Base-by-base conservation (phyloP, 1,139 yeast genomes). In the Suhomyces wounanorum region DNA sequence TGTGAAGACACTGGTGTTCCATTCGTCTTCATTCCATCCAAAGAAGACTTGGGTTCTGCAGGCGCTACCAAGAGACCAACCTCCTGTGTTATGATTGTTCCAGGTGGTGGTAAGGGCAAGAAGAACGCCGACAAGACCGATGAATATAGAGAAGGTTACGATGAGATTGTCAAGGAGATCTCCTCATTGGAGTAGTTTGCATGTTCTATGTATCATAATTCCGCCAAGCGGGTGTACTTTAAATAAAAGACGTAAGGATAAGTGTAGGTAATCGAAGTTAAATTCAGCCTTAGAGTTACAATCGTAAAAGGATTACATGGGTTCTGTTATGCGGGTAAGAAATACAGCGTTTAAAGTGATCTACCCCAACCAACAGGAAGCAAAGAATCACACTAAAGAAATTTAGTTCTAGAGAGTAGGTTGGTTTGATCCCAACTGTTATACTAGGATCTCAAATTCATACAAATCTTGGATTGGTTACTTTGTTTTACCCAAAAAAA, bases 51-150 rank as follows among this genome's bases (percentile, higher is more conserved):
- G 60, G 99, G 99, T 38, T 87, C 96, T 57, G 99, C 99, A 31
- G 98, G 99, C 66, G 96, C 97, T 55, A 94, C 99, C 55, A 94
- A 94, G 79, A 87, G 99, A 79, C 99, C 99, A 62, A 95, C 99
- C 37, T 90, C 97, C 40, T 92, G 96, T 71, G 97, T 95, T 44
- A 90, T 95, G 92, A 82, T 95, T 64, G 96, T 92, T 49, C 99
- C 99, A 64, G 97, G 97, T 52, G 96, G 96, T 52, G 94, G 94
- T 53, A 89, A 89, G 75, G 81, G 86, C 65, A 85, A 85, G 75
- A 88, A 87, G 74, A 86, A 85, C 64, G 81, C 82, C 50, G 90
- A 87, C 64, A 88, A 89, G 64, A 80, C 85, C 53, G 94, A 87
- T 62, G 98, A 94, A 67, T 95, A 94, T 79, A 88, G 90, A 73